Evolutionary conservation across 129 eudicot species (phyloP).

Genomic region (Ambrosia trifida): DNA sequence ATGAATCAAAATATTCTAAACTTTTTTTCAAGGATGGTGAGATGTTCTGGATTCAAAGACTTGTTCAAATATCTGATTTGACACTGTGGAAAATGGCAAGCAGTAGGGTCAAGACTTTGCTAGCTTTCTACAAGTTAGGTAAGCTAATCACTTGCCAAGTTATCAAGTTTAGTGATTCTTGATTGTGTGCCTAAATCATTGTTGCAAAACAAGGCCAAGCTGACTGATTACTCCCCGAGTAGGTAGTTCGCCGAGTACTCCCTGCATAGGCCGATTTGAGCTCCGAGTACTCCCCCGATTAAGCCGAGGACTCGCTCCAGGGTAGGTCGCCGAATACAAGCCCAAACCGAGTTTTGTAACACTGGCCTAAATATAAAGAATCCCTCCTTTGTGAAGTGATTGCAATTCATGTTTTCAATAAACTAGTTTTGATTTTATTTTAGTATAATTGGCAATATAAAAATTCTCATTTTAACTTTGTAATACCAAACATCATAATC

Average conservation of each 20-base stretch:
- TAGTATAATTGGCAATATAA: neutral
- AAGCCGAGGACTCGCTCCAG: too few species aligned
- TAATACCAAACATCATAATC: neutral
- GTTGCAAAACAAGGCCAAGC: too few species aligned
- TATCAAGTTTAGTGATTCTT: neutral
- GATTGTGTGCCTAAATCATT: slow-evolving; percentile 9
- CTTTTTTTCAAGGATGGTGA: slow-evolving; percentile 46
- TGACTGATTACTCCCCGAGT: too few species aligned
- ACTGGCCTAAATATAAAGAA: too few species aligned
- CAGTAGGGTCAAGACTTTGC: slow-evolving; percentile 54
- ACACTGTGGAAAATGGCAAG: slow-evolving; percentile 42
- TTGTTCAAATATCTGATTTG: slow-evolving; percentile 47
- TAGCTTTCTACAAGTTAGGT: slow-evolving; percentile 58
- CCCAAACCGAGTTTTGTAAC: too few species aligned
- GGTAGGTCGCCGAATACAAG: too few species aligned
- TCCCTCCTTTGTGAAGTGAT: neutral
- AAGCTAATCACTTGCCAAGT: slow-evolving; percentile 4
- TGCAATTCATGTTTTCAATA: too few species aligned
- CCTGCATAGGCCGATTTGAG: too few species aligned
- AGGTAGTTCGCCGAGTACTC: too few species aligned
- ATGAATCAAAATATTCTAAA: slow-evolving; percentile 1
- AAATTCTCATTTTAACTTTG: neutral
- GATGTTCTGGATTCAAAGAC: slow-evolving; percentile 51
- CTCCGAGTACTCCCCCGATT: too few species aligned
- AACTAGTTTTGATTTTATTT: neutral